These are phyloP conservation scores for Tylopilus felleus DNA, from an alignment of 768 basidiomycete species.

Conservation along the genomic window DNA sequence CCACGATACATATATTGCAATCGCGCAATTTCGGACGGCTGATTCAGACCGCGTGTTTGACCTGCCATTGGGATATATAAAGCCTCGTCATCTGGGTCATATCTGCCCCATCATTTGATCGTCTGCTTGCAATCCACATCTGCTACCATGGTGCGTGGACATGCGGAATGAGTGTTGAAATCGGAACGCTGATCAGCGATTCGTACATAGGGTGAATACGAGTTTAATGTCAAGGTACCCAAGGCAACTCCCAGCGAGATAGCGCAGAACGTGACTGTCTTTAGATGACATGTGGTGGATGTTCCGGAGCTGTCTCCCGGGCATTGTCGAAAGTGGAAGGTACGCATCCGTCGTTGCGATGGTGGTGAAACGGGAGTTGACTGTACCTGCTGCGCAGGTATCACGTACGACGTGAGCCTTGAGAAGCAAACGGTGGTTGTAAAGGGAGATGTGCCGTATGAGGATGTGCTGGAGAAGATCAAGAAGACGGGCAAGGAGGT, in stretches of 20 bases:
- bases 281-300: constrained; percentile 86
- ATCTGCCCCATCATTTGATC: not conserved
- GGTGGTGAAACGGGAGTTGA: not conserved
- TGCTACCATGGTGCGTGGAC: constrained; percentile 21
- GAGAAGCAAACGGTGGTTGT: constrained; percentile 74
- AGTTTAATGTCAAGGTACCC: constrained; percentile 79
- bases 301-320: constrained; percentile 77
- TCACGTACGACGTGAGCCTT: constrained; percentile 57
- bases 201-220: constrained; percentile 41
- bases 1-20: not conserved
- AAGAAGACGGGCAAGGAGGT: constrained; percentile 94
- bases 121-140: constrained; percentile 1
- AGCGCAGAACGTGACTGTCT: not conserved
- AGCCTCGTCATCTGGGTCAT: not conserved
- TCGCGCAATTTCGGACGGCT: not conserved
- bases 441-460: constrained; percentile 55
- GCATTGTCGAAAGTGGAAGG: constrained; percentile 65
- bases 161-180: not conserved
- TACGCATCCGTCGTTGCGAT: not conserved
- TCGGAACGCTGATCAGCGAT: constrained; percentile 1
- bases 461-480: constrained; percentile 66
- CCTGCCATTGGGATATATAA: constrained; percentile 8
- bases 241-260: not conserved
- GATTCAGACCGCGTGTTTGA: not conserved
- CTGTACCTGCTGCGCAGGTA: not conserved